A percentile compares a stretch with the other conserved stretches of the same genome.
Evolutionary conservation across 169 alveolate genomes (phyloP).

Genomic region (Plasmodium vinckei): DNA sequence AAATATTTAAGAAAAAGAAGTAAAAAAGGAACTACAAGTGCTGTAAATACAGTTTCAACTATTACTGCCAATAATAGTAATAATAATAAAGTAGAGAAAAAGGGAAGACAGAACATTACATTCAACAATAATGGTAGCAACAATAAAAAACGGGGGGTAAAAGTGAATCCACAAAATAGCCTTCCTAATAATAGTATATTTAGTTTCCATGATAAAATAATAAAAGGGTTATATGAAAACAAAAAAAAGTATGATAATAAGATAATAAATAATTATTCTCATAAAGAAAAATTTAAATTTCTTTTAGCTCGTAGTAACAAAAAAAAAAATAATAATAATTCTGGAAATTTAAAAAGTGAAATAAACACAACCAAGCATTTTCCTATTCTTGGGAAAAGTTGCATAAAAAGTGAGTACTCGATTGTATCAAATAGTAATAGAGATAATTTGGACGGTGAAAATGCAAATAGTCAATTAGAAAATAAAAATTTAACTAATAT

Average conservation of each 20-base stretch:
- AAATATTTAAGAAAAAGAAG: slow-evolving; percentile 23
- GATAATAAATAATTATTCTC: background rate
- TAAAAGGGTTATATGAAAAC: slow-evolving; percentile 4
- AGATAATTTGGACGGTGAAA: background rate
- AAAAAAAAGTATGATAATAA: slow-evolving; percentile 2
- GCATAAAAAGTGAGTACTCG: slow-evolving; percentile 6
- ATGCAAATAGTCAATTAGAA: background rate
- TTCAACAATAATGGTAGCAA: background rate
- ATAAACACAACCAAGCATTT: background rate
- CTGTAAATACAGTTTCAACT: too few relatives aligned
- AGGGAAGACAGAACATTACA: background rate
- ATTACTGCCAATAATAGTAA: too few relatives aligned
- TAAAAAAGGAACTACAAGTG: slow-evolving; percentile 8
- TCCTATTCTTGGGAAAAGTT: background rate
- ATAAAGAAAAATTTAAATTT: background rate
- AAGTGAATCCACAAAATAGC: slow-evolving; percentile 8
- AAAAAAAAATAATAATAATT: slow-evolving; percentile 9
- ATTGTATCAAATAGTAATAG: background rate
- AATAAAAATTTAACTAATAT: slow-evolving; percentile 12
- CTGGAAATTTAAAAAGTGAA: background rate
- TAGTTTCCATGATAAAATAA: slow-evolving; percentile 3
- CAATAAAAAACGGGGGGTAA: slow-evolving; percentile 3
- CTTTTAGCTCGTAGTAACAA: background rate
- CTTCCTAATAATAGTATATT: slow-evolving; percentile 10
- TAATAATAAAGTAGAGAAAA: slow-evolving; percentile 15